Base-by-base conservation (phyloP, 371 early-diverging fungal genomes). In the Apophysomyces sp. region DNA sequence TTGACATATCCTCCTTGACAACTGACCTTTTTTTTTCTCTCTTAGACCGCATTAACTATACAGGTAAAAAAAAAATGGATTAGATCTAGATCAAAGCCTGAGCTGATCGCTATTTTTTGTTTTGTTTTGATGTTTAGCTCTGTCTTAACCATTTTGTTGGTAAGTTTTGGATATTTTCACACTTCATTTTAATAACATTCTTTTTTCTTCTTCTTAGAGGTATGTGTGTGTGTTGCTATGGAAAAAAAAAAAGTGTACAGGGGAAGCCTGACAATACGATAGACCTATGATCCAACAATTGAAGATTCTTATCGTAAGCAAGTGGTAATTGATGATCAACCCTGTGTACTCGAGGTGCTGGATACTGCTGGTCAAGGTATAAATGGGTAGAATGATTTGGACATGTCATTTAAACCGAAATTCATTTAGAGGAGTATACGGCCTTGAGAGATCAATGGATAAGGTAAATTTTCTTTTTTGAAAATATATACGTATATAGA, bases 221-320 rank as follows among this genome's bases (percentile, higher is more conserved):
- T 37, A 28, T 40, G 41, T 29, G 18, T 34, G 18, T 18, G n/a
- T 44, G 21, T 18, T 9, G 21, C n/a, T 18, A 21, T 18, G 40
- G 2, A 52, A 21, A 32, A 8, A 37, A n/a, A 32, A n/a, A n/a
- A n/a, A n/a, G n/a, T n/a, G n/a, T n/a, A n/a, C n/a, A n/a, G n/a
- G n/a, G n/a, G n/a, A n/a, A n/a, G n/a, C n/a, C 18, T 71, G 24
- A 61, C 30, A 39, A 37, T 26, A 16, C 29, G 12, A 55, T 75
- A 93, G 89, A 93, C 93, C 57, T 97, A 96, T 71, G 96, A 96
- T 83, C 98, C 97, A 30, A 97, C 97, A 26, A 97, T 96, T 65
- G 97, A 97, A 80, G 98, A 95, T 72, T 95, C 94, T 21, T 96
- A 96, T 72, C 85, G 91, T 52, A 92, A 92, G 72, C 95, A 94